A percentile compares a stretch with the other conserved stretches of the same genome.
Evolutionary conservation across 1,284 basidiomycete genomes (phyloP).

Genomic region (Boletellus deceptivus): DNA sequence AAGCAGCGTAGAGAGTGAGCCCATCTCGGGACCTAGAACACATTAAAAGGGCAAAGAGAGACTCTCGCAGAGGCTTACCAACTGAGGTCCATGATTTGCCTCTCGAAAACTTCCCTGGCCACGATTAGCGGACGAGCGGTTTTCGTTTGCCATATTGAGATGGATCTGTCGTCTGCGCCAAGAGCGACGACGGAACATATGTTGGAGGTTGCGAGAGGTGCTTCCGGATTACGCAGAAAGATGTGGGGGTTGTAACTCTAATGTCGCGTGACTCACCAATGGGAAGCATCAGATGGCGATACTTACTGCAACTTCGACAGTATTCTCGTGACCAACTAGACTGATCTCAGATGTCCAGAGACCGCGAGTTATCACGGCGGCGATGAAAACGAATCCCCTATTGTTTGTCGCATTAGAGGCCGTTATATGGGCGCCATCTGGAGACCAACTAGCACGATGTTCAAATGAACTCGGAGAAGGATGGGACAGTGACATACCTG

Average conservation of each 20-base stretch:
- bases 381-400: constrained; percentile 94
- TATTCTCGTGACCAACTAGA: constrained; percentile 96
- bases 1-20: constrained; percentile 88
- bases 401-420: constrained; percentile 97
- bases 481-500: constrained; percentile 49
- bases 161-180: constrained; percentile 84
- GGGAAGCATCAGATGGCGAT: constrained; percentile 14
- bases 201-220: constrained; percentile 68
- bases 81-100: constrained; percentile 93
- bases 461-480: constrained; percentile 5
- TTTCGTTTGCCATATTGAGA: constrained; percentile 94
- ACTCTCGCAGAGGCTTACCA: constrained; percentile 57
- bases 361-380: constrained; percentile 87
- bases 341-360: constrained; percentile 89
- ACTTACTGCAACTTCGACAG: constrained; percentile 90
- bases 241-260: constrained; percentile 91
- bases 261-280: constrained; percentile 14
- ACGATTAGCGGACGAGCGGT: constrained; percentile 88
- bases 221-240: constrained; percentile 73
- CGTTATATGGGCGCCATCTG: constrained; percentile 96
- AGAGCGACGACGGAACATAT: constrained; percentile 86
- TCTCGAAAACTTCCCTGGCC: constrained; percentile 89
- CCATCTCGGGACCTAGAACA: constrained; percentile 85
- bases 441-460: constrained; percentile 78
- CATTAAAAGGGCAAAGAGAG: constrained; percentile 7